Base-by-base conservation (phyloP, 2,329 filamentous ascomycete species). In the Graphiopsis chlorocephala region DNA sequence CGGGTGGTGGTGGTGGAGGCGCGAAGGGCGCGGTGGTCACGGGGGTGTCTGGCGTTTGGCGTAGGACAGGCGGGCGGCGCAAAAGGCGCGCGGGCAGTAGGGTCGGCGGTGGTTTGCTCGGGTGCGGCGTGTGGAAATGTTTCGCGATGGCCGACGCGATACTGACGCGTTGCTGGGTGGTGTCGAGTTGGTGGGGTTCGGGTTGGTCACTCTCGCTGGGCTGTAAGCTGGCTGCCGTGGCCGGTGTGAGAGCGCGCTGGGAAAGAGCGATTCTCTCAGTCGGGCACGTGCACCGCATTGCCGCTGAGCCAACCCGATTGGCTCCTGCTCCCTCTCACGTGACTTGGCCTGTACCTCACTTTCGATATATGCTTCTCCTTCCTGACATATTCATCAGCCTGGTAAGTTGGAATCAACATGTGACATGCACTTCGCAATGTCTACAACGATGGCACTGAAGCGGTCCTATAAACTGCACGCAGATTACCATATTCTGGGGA, bases 131-230 rank as follows among this genome's bases (percentile, higher is more conserved):
- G 29, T 28, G 47, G 25, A 48, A 61, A 53, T 61, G 59, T 61
- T 61, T 61, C 59, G 57, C 42, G 59, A 52, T 48, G 56, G 45
- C 59, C 42, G 59, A 61, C 59, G 59, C 59, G 59, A 61, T 60
- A 31, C 45, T 45, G 59, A 61, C 59, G 59, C 59, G 59, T 38
- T 52, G 45, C 59, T 60, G 59, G 25, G 35, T 52, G 47, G 12
- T 56, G 53, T 23, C 23, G 53, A 56, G 50, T 53, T 53, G 50
- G 50, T 53, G 50, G 50, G 50, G 50, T 53, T 29, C 15, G 29
- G 50, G 38, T 45, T 53, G n/a, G 25, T 53, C 50, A 53, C 50
- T 28, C 50, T 28, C 15, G 50, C 50, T 53, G 38, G 35, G 47
- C 47, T 50, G 50, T 29, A 29, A 28, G 26, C 50, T 52, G 35